Evolutionary conservation across 108 stramenopile genomes (phyloP).

Genomic region (Discostella pseudostelligera): DNA sequence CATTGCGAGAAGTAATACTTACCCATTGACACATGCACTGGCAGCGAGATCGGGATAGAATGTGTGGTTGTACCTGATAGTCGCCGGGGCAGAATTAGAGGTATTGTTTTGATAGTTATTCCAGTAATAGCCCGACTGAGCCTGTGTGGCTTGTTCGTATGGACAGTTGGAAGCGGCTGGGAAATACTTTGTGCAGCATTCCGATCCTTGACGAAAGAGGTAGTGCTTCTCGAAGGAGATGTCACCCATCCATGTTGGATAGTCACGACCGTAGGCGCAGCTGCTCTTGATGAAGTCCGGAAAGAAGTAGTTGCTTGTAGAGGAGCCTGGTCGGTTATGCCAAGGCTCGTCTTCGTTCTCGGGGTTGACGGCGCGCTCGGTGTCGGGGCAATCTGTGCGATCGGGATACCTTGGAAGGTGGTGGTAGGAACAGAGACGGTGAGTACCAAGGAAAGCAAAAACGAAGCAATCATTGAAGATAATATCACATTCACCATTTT

Average conservation of each 20-base stretch:
- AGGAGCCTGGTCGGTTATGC: neutral
- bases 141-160: conserved; percentile 17
- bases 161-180: conserved; percentile 25
- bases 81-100: neutral
- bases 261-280: conserved; percentile 13
- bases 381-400: conserved; percentile 6
- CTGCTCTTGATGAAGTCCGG: neutral
- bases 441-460: too few relatives aligned
- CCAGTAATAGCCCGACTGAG: conserved; percentile 34
- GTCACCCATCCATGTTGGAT: conserved; percentile 30
- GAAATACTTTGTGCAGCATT: conserved; percentile 28
- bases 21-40: conserved; percentile 19
- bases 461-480: neutral
- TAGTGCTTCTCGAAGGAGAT: conserved; percentile 23
- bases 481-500: neutral
- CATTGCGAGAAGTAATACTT: neutral
- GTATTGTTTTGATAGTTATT: conserved; percentile 8
- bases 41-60: conserved; percentile 22
- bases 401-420: conserved; percentile 5
- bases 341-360: conserved; percentile 7
- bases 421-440: too few relatives aligned
- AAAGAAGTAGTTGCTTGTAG: conserved; percentile 16
- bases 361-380: neutral
- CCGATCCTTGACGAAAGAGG: conserved; percentile 11
- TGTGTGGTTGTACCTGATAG: conserved; percentile 22